phyloP scores from a whole-genome alignment of 2,329 filamentous ascomycete genomes.

The Trichothecium sympodiale region DNA sequence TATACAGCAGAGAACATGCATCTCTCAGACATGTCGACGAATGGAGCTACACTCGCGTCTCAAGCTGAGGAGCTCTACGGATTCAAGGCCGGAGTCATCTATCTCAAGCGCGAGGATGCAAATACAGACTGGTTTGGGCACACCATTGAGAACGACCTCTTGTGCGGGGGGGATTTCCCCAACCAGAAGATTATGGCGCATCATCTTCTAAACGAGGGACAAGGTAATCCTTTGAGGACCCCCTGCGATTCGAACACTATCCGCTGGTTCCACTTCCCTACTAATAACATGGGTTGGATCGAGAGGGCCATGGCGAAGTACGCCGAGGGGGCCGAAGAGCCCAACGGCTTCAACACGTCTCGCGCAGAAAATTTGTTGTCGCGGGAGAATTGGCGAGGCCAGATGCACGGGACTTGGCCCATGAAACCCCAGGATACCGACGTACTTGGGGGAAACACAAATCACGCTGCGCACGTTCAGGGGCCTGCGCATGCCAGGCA shows the following conservation, averaged over 20 bases:
- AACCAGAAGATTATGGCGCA: background rate
- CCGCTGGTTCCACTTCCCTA: slow-evolving; percentile 18
- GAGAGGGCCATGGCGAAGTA: slow-evolving; percentile 17
- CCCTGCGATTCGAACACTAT: slow-evolving; percentile 1
- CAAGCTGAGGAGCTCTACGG: no score
- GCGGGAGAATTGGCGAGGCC: slow-evolving; percentile 22
- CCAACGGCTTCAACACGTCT: slow-evolving; percentile 3
- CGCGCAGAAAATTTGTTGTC: slow-evolving; percentile 14
- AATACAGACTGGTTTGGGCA: no score
- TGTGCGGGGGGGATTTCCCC: background rate
- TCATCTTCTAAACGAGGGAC: background rate
- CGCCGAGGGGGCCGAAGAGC: slow-evolving; percentile 10
- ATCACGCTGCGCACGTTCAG: slow-evolving; percentile 1
- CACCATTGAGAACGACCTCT: background rate
- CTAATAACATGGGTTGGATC: slow-evolving; percentile 19
- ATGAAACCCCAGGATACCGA: no score
- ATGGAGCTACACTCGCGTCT: no score
- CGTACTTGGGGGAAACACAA: no score
- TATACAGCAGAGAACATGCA: no score
- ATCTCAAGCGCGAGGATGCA: background rate
- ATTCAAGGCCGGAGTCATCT: background rate
- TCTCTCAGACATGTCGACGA: no score
- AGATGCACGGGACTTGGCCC: slow-evolving; percentile 15
- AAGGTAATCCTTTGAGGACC: background rate
- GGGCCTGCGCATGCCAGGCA: slow-evolving; percentile 20